Conservation (phyloP, 2,329 filamentous ascomycete genomes). For the Pyricularia pennisetigena region DNA sequence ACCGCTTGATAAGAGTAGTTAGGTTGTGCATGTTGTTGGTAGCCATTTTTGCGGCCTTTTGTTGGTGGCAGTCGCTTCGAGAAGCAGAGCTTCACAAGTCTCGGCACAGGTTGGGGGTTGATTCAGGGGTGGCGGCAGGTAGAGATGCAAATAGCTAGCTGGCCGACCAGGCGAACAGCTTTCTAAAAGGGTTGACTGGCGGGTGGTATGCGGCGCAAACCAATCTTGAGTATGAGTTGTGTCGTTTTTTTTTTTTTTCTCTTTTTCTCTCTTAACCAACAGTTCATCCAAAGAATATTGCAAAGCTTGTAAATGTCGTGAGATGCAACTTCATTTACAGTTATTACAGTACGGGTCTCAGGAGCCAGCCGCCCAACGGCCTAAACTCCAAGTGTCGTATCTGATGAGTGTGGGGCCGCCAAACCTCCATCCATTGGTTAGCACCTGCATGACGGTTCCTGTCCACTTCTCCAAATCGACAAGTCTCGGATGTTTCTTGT, state of each 20-base stretch:
- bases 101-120: neutral
- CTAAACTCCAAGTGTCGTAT: constrained; percentile 1
- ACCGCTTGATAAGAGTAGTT: constrained; percentile 97
- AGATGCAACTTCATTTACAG: neutral
- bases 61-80: neutral
- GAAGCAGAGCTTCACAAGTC: neutral
- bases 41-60: constrained; percentile 45
- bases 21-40: constrained; percentile 89
- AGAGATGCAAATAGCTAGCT: neutral
- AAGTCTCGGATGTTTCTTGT: neutral
- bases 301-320: neutral
- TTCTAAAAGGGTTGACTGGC: neutral
- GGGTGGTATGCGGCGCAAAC: neutral
- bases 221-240: neutral
- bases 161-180: neutral
- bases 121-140: neutral
- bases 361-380: neutral
- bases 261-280: too few species aligned
- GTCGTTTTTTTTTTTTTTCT: too few species aligned
- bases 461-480: neutral
- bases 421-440: neutral
- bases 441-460: neutral
- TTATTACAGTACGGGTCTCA: neutral
- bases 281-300: neutral
- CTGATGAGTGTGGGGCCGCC: neutral